Evolutionary conservation across 1,284 basidiomycete genomes (phyloP).

Genomic region (Cutaneotrichosporon sp.): DNA sequence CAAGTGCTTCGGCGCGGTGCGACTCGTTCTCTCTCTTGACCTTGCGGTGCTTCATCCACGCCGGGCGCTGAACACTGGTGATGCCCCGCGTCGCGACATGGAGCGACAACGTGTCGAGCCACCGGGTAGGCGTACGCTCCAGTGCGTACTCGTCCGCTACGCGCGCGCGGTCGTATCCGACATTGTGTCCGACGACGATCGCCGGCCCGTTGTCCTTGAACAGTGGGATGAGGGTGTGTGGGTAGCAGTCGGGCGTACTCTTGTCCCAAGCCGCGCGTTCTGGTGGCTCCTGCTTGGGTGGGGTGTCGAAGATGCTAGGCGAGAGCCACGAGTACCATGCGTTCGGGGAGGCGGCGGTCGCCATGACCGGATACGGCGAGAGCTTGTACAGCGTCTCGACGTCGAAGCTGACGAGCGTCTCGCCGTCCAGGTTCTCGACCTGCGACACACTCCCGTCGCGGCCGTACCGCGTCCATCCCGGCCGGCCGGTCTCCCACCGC

Average conservation of each 20-base stretch:
- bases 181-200: slow-evolving; percentile 89
- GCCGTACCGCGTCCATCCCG: slow-evolving; percentile 89
- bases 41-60: slow-evolving; percentile 78
- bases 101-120: slow-evolving; percentile 92
- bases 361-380: slow-evolving; percentile 82
- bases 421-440: slow-evolving; percentile 60
- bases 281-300: slow-evolving; percentile 26
- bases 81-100: slow-evolving; percentile 95
- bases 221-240: slow-evolving; percentile 47
- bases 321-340: slow-evolving; percentile 98
- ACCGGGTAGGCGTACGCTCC: slow-evolving; percentile 70
- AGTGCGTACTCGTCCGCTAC: slow-evolving; percentile 83
- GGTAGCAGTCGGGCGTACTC: slow-evolving; percentile 25
- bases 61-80: slow-evolving; percentile 89
- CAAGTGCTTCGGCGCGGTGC: slow-evolving; percentile 41
- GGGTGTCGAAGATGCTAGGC: slow-evolving; percentile 75
- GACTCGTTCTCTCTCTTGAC: slow-evolving; percentile 52
- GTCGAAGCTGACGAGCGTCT: slow-evolving; percentile 79
- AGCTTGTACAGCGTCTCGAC: slow-evolving; percentile 89
- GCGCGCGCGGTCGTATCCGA: slow-evolving; percentile 88
- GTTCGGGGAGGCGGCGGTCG: slow-evolving; percentile 77
- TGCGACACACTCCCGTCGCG: slow-evolving; percentile 37
- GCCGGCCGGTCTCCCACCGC: slow-evolving; percentile 67
- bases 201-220: slow-evolving; percentile 54
- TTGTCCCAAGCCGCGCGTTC: slow-evolving; percentile 34